Percentiles rank a stretch among this genome's conserved stretches.
Conservation (phyloP, 306 rosid genomes). For the Castanospermum australe region DNA sequence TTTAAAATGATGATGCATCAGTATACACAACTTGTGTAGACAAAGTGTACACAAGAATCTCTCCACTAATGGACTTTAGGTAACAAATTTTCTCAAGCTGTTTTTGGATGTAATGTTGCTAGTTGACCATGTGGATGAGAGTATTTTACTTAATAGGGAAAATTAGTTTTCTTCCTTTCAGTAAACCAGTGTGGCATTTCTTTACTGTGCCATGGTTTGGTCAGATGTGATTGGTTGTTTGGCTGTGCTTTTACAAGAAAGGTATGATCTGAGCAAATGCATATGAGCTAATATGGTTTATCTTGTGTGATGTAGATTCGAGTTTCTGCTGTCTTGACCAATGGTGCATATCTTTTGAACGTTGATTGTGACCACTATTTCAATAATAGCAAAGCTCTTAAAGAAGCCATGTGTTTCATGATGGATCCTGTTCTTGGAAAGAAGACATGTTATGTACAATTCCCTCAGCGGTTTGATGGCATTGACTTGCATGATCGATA, state of each 20-base stretch:
- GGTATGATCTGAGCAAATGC: not conserved
- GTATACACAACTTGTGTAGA: too few relatives aligned
- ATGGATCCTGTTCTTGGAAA: constrained; percentile 93
- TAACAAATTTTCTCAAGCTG: not conserved
- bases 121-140: not conserved
- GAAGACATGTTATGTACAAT: constrained; percentile 98
- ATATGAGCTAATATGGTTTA: not conserved
- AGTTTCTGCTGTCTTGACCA: constrained; percentile 97
- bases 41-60: too few relatives aligned
- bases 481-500: constrained; percentile 98
- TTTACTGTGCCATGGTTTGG: not conserved
- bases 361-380: constrained; percentile 99
- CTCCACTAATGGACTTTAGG: not conserved
- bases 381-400: constrained; percentile 95
- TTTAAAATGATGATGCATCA: too few relatives aligned
- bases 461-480: constrained; percentile 99
- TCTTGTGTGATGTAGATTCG: constrained; percentile 69
- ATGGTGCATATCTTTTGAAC: constrained; percentile 93
- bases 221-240: not conserved
- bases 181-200: not conserved
- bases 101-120: not conserved
- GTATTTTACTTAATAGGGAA: not conserved
- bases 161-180: not conserved
- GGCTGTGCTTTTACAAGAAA: not conserved
- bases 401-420: constrained; percentile 99